phyloP scores from a whole-genome alignment of 2,329 filamentous ascomycete species.

The Cryphonectria radicalis region DNA sequence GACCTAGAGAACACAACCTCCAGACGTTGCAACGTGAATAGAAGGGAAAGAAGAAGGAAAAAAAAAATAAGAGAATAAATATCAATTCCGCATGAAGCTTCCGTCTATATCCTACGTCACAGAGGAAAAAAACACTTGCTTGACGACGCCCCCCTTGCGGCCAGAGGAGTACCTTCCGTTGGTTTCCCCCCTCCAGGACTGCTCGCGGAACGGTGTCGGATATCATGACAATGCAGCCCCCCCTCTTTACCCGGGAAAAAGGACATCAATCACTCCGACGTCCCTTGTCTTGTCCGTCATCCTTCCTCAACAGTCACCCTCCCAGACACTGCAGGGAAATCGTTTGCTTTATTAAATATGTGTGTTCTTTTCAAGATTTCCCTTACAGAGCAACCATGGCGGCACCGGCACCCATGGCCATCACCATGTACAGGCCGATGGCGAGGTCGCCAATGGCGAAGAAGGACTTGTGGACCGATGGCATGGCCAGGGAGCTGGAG shows the following conservation, averaged over 20 bases:
- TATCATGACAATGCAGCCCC: slow-evolving; percentile 29
- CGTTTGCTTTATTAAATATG: background rate
- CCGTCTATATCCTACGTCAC: slow-evolving; percentile 26
- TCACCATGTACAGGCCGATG: slow-evolving; percentile 55
- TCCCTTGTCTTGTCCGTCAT: background rate
- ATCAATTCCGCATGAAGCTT: slow-evolving; percentile 26
- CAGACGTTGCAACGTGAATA: background rate
- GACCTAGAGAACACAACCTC: background rate
- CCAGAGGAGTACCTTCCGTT: slow-evolving; percentile 2
- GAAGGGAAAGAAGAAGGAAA: background rate
- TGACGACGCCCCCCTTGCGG: slow-evolving; percentile 24
- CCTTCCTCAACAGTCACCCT: background rate
- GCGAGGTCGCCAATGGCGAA: slow-evolving; percentile 53
- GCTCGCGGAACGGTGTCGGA: slow-evolving; percentile 25
- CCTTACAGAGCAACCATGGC: slow-evolving; percentile 58
- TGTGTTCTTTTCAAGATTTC: background rate
- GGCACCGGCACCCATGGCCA: slow-evolving; percentile 57
- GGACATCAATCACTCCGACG: background rate
- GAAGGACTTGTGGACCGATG: slow-evolving; percentile 43
- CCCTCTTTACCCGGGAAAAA: slow-evolving; percentile 1
- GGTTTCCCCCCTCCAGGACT: background rate
- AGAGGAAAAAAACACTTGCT: slow-evolving; percentile 26
- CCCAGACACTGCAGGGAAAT: background rate
- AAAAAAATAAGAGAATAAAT: slow-evolving; percentile 15
- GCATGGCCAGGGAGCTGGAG: slow-evolving; percentile 44